These are phyloP conservation scores for Calcarisporium arbuscula DNA, from an alignment of 2,329 filamentous ascomycete genomes.

Conservation along the genomic window DNA sequence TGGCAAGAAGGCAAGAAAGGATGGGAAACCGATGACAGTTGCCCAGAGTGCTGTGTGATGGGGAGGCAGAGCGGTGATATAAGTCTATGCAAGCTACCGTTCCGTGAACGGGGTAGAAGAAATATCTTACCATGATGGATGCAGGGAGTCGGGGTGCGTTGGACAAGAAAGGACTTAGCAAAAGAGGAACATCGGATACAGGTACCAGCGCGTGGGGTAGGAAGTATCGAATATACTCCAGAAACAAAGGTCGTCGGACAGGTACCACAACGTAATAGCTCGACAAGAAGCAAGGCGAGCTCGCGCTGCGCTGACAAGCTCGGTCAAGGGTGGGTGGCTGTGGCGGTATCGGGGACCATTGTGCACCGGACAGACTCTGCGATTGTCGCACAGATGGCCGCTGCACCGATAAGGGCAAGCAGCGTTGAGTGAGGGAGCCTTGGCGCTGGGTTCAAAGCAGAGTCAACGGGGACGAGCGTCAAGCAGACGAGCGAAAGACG, in stretches of 20 bases:
- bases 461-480: slow-evolving; percentile 2
- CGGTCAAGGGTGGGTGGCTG: slow-evolving; percentile 26
- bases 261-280: slow-evolving; percentile 13
- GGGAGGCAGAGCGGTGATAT: slow-evolving; percentile 33
- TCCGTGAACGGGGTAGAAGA: slow-evolving; percentile 27
- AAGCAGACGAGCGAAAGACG: slow-evolving; percentile 15
- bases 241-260: slow-evolving; percentile 24
- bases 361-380: slow-evolving; percentile 21
- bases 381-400: slow-evolving; percentile 21
- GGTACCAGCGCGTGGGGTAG: slow-evolving; percentile 30
- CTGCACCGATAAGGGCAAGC: slow-evolving; percentile 16
- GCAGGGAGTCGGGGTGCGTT: slow-evolving; percentile 32
- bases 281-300: slow-evolving; percentile 10
- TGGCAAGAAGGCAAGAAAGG: slow-evolving; percentile 15
- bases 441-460: too few relatives aligned
- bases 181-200: slow-evolving; percentile 25
- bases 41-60: slow-evolving; percentile 18
- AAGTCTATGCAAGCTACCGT: slow-evolving; percentile 38
- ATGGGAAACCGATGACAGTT: slow-evolving; percentile 19
- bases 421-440: slow-evolving; percentile 9
- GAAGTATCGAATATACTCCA: slow-evolving; percentile 27
- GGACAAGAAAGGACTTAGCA: slow-evolving; percentile 25
- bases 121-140: slow-evolving; percentile 44
- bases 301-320: too few relatives aligned
- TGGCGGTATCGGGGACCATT: slow-evolving; percentile 29